Percentiles rank a stretch among this genome's conserved stretches.
These are phyloP conservation scores for Stachybotrys elegans DNA, from an alignment of 2,329 filamentous ascomycete species.

Conservation along the genomic window DNA sequence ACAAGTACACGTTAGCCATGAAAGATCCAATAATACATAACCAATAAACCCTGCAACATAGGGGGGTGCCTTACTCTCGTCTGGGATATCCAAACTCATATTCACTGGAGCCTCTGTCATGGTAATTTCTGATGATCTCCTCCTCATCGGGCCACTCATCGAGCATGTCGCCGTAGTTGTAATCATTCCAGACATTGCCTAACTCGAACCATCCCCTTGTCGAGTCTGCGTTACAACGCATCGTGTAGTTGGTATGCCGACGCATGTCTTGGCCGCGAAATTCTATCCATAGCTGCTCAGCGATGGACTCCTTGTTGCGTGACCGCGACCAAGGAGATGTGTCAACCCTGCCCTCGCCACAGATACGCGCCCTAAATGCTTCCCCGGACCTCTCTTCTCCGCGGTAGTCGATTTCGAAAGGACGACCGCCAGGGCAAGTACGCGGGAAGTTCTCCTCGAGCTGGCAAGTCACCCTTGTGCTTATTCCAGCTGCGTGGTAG, in stretches of 20 bases:
- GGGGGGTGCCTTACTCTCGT: neutral
- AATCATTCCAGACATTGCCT: slow-evolving; percentile 5
- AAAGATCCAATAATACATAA: no score
- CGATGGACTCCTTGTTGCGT: slow-evolving; percentile 8
- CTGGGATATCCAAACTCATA: neutral
- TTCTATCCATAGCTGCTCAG: slow-evolving; percentile 7
- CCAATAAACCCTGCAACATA: no score
- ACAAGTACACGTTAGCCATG: neutral
- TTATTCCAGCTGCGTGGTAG: slow-evolving; percentile 8
- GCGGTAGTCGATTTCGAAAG: slow-evolving; percentile 2
- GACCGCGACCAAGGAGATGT: slow-evolving; percentile 3
- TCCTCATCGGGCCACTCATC: slow-evolving; percentile 4
- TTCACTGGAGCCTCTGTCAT: neutral
- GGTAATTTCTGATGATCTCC: neutral
- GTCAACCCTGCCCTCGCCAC: slow-evolving; percentile 6
- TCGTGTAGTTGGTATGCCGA: neutral
- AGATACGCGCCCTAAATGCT: no score
- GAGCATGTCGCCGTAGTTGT: neutral
- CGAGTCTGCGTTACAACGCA: slow-evolving; percentile 8
- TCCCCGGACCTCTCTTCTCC: neutral
- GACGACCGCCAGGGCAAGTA: neutral
- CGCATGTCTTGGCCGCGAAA: neutral
- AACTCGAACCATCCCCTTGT: slow-evolving; percentile 13
- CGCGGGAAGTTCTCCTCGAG: neutral
- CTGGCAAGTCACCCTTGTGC: slow-evolving; percentile 4